Base-by-base conservation (phyloP, 768 basidiomycete species). In the Scleroderma citrinum region DNA sequence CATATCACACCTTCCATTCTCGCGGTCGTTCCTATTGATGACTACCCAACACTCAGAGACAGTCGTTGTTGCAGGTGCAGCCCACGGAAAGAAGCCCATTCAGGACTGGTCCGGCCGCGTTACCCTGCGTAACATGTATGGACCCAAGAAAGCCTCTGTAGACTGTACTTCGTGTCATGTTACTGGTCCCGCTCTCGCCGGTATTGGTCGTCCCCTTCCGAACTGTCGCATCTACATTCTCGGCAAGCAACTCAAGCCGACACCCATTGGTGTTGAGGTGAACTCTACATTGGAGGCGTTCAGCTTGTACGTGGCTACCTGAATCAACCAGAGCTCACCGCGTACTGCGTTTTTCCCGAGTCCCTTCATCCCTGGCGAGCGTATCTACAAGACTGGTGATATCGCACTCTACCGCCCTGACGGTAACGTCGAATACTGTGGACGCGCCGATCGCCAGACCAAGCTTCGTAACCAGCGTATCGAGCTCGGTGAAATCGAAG, bases 401-500 rank as follows among this genome's bases (percentile, higher is more conserved):
- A 53, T 68, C 21, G 63, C 58, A 1, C 31, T 59, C 29, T 67
- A 62, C 47, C 60, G 53, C 16, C 32, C 53, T 1, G 63, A 63
- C 34, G 66, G 66, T 19, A 55, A 62, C n/a, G 50, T 68, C 29
- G 60, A 61, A 34, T 67, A 63, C 47, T 59, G 61, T 36, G 67
- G 66, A 34, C 65, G 67, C 23, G 55, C 56, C 14, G 67, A 68
- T 57, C 56, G 65, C 32, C 66, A 68, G 37, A 59, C 68, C 49
- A 68, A 68, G 50, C 56, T 68, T 48, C 61, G 63, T 7, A 67
- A 65, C 23, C 61, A 59, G 21, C 63, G 67, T 21, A 60, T 68
- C n/a, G 66, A 68, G 37, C 60, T 64, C 12, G 61, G 63, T 13
- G 66, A 68, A 49, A 58, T 68, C 14, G 66, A 68, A 54, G 57